These are phyloP conservation scores for Nissolia schottii DNA, from an alignment of 306 rosid genomes.

Conservation along the genomic window DNA sequence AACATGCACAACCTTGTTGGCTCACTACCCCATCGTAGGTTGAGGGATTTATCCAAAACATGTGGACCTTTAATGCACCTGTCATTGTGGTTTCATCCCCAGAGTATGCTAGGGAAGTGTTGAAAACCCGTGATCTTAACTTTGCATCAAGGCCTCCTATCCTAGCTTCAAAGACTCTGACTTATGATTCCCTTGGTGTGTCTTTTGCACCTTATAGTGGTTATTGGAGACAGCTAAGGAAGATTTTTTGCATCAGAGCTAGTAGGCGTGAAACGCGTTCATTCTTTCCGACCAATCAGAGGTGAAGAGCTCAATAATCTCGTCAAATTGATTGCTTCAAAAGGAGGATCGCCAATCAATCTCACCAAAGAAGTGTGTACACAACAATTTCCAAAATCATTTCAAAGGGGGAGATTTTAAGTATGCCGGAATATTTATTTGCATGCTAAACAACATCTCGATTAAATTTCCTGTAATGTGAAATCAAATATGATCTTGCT, in stretches of 20 bases:
- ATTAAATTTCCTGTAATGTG: background rate
- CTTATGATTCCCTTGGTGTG: background rate
- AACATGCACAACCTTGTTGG: slow-evolving; percentile 26
- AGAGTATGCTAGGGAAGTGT: slow-evolving; percentile 21
- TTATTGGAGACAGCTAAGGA: slow-evolving; percentile 27
- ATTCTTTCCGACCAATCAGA: slow-evolving; percentile 25
- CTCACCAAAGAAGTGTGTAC: slow-evolving; percentile 18
- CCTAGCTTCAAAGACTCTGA: slow-evolving; percentile 9
- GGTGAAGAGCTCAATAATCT: slow-evolving; percentile 22
- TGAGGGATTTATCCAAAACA: slow-evolving; percentile 33
- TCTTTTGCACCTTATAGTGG: slow-evolving; percentile 32
- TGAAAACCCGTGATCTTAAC: slow-evolving; percentile 32
- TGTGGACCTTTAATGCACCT: slow-evolving; percentile 49
- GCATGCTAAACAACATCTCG: background rate
- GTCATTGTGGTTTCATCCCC: slow-evolving; percentile 38
- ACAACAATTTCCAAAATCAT: slow-evolving; percentile 6
- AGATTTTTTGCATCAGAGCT: slow-evolving; percentile 32
- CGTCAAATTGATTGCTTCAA: slow-evolving; percentile 6
- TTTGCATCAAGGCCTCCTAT: slow-evolving; percentile 35
- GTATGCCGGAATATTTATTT: too few species aligned
- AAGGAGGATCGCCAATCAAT: slow-evolving; percentile 26
- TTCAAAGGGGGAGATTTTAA: too few species aligned
- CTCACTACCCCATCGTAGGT: slow-evolving; percentile 23
- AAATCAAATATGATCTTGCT: too few species aligned
- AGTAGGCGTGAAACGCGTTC: slow-evolving; percentile 22